Conservation (phyloP, 2,329 filamentous ascomycete species). For the Claviceps humidiphila region DNA sequence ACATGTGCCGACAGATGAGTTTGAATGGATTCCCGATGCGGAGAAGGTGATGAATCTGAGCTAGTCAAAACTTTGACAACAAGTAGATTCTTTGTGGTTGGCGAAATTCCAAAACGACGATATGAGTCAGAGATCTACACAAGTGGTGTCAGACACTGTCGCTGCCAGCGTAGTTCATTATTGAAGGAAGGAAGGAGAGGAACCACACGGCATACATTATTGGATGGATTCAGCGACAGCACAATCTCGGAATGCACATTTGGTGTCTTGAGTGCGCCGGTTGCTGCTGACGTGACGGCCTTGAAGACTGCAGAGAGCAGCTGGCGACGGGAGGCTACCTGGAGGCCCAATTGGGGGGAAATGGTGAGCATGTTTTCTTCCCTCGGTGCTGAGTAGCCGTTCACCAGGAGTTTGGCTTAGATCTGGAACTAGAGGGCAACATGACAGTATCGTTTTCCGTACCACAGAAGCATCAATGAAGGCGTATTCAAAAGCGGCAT, state of each 20-base stretch:
- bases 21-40: slow-evolving; percentile 33
- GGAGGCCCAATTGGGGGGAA: neutral
- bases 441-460: slow-evolving; percentile 15
- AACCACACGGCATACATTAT: slow-evolving; percentile 46
- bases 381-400: neutral
- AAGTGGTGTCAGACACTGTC: neutral
- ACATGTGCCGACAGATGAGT: slow-evolving; percentile 49
- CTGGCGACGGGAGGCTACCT: slow-evolving; percentile 62
- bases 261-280: slow-evolving; percentile 55
- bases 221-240: slow-evolving; percentile 64
- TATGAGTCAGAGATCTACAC: slow-evolving; percentile 80
- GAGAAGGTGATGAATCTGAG: slow-evolving; percentile 24
- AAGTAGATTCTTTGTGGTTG: slow-evolving; percentile 58
- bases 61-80: slow-evolving; percentile 63
- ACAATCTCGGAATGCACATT: slow-evolving; percentile 88
- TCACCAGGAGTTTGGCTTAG: neutral
- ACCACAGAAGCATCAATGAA: slow-evolving; percentile 78
- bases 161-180: neutral
- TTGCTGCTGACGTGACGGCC: slow-evolving; percentile 54
- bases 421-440: no score
- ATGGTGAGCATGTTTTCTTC: neutral
- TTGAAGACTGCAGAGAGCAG: slow-evolving; percentile 64
- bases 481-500: slow-evolving; percentile 80
- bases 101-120: slow-evolving; percentile 69
- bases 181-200: no score